phyloP scores from a whole-genome alignment of 257 asterid species.

The Linaria vulgaris region DNA sequence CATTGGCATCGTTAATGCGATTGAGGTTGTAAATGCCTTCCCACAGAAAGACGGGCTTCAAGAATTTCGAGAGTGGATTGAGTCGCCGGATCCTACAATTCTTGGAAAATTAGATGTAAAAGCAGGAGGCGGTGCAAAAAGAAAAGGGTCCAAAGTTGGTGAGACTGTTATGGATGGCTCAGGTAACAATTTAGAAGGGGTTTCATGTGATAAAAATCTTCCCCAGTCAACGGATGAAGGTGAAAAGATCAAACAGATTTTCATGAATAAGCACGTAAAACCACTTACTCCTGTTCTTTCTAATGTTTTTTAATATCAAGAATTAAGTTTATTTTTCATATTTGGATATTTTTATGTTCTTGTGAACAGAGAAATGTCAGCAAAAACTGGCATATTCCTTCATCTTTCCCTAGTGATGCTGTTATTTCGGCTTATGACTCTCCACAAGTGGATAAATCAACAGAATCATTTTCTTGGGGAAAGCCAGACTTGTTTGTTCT shows the following conservation, averaged over 20 bases:
- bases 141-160: conserved; percentile 43
- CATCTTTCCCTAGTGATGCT: conserved; percentile 85
- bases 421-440: conserved; percentile 80
- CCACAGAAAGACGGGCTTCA: conserved; percentile 80
- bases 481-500: conserved; percentile 87
- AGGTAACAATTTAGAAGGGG: conserved; percentile 30
- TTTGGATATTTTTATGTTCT: conserved; percentile 2
- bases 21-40: conserved; percentile 92
- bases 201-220: conserved; percentile 29
- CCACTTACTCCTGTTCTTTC: conserved; percentile 16
- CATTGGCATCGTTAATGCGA: conserved; percentile 93
- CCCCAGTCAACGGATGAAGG: conserved; percentile 35
- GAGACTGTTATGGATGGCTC: conserved; percentile 32
- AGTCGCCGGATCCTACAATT: conserved; percentile 90
- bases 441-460: conserved; percentile 93
- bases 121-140: conserved; percentile 41
- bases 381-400: conserved; percentile 92
- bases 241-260: conserved; percentile 52
- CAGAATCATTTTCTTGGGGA: conserved; percentile 85
- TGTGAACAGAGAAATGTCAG: conserved; percentile 84
- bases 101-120: conserved; percentile 57
- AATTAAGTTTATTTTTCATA: conserved; percentile 21
- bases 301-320: conserved; percentile 1
- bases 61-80: conserved; percentile 93
- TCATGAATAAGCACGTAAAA: conserved; percentile 86